Conservation (phyloP, 768 basidiomycete genomes). For the Mycena latifolia region DNA sequence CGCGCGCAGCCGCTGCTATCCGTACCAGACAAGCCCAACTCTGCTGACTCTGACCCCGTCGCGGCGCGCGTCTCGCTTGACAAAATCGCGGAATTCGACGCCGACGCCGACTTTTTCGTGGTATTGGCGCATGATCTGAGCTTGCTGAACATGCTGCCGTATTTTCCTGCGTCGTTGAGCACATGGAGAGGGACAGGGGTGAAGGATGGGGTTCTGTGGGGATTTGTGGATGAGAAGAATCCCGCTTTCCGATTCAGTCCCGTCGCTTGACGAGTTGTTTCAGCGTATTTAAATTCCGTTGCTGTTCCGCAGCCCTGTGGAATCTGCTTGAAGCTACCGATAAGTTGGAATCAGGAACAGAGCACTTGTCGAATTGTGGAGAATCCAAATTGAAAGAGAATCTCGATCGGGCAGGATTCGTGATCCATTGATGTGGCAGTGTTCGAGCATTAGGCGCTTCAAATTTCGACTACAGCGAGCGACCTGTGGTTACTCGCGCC, state of each 20-base stretch:
- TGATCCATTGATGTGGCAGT: no score
- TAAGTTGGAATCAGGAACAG: no score
- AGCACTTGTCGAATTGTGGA: no score
- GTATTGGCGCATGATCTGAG: conserved; percentile 35
- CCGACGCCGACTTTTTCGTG: conserved; percentile 31
- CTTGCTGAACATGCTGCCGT: conserved; percentile 21
- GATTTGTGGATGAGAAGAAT: conserved; percentile 29
- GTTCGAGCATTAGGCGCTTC: no score
- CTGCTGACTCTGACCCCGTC: conserved; percentile 16
- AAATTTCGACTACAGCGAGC: no score
- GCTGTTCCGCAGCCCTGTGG: no score
- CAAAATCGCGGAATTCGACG: conserved; percentile 33
- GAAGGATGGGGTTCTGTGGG: conserved; percentile 30
- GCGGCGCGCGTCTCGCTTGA: conserved; percentile 15
- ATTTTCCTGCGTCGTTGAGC: conserved; percentile 28
- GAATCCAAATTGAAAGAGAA: no score
- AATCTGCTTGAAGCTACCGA: no score
- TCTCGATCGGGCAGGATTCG: no score
- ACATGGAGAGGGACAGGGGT: conserved; percentile 19
- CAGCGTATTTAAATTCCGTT: no score
- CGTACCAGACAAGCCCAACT: conserved; percentile 22
- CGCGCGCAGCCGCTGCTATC: conserved; percentile 31
- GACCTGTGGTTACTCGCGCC: no score
- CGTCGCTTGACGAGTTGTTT: not conserved
- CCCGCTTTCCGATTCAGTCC: conserved; percentile 30